Base-by-base conservation (phyloP, 768 basidiomycete species). In the Candolleomyces efflorescens region DNA sequence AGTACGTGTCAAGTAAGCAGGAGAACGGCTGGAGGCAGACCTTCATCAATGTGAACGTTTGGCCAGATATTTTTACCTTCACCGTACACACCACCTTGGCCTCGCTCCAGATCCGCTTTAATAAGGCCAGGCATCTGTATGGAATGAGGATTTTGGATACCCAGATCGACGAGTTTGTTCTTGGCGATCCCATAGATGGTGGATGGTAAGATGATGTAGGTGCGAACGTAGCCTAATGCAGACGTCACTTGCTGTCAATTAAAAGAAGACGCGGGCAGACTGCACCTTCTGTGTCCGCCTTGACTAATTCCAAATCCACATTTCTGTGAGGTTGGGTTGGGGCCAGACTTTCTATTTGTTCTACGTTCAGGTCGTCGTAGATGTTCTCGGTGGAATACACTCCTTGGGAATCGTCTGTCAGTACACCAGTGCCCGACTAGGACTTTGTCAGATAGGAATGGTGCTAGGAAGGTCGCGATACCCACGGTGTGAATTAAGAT, bases 401-500 rank as follows among this genome's bases (percentile, higher is more conserved):
- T 1, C 84, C 84, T n/a, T 60, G 63, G 0, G 81, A 76, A 18
- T 77, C 59, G 53, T 84, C 84, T 10, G 69, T 58, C 10, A 83
- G 60, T 12, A 79, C 74, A 44, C 74, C 79, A 75, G 60, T 48
- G 1, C 67, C 65, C 5, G 65, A 68, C 65, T 66, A 55, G 6
- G 18, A 5, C 51, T 13, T 41, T 18, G 27, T 46, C 12, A 32
- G 27, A 20, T 22, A 2, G 22, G 22, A 13, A 11, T 7, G 15
- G 23, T 43, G 45, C 52, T 39, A 20, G 7, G 39, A n/a, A 18
- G 20, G 49, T n/a, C 24, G 15, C 15, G 26, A 22, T 3, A 68
- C 84, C 62, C 62, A 85, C 87, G 0, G 85, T 86, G 63, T 90
- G 83, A 17, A 90, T 86, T 10, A 83, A 72, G 56, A 76, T 73